phyloP scores from a whole-genome alignment of 2,329 filamentous ascomycete species.

The Aspergillus carbonarius region DNA sequence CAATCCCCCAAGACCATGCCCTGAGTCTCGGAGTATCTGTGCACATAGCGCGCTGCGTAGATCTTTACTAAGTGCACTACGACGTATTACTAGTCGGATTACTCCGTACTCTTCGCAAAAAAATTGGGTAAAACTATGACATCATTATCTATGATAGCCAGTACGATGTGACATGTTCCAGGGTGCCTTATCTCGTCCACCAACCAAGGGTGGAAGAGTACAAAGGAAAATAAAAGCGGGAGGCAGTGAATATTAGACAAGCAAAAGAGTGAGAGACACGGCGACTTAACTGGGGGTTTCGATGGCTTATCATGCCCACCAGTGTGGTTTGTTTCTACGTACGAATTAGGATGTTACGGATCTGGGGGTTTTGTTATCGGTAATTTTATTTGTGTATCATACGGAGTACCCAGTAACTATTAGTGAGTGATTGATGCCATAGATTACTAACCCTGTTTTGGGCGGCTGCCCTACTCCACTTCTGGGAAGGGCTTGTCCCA shows the following conservation, averaged over 20 bases:
- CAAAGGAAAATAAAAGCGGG: not conserved
- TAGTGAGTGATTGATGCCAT: no score
- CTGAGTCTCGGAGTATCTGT: not conserved
- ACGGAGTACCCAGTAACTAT: no score
- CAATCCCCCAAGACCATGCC: not conserved
- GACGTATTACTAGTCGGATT: not conserved
- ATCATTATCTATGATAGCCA: conserved; percentile 20
- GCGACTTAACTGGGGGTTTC: not conserved
- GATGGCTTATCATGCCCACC: not conserved
- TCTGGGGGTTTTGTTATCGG: not conserved
- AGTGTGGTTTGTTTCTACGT: no score
- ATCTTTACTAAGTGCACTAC: not conserved
- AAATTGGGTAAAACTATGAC: conserved; percentile 16
- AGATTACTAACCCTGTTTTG: not conserved
- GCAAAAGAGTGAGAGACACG: not conserved
- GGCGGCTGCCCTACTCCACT: not conserved
- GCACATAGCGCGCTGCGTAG: not conserved
- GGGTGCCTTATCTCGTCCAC: conserved; percentile 8
- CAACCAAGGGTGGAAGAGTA: not conserved
- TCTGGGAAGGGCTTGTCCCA: not conserved
- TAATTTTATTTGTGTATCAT: not conserved
- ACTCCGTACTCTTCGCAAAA: not conserved
- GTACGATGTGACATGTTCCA: not conserved
- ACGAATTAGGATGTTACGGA: no score
- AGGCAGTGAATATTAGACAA: no score